Percentiles rank a stretch among this genome's conserved stretches.
phyloP scores from a whole-genome alignment of 1,284 basidiomycete genomes.

The Cutaneotrichosporon mucoides region DNA sequence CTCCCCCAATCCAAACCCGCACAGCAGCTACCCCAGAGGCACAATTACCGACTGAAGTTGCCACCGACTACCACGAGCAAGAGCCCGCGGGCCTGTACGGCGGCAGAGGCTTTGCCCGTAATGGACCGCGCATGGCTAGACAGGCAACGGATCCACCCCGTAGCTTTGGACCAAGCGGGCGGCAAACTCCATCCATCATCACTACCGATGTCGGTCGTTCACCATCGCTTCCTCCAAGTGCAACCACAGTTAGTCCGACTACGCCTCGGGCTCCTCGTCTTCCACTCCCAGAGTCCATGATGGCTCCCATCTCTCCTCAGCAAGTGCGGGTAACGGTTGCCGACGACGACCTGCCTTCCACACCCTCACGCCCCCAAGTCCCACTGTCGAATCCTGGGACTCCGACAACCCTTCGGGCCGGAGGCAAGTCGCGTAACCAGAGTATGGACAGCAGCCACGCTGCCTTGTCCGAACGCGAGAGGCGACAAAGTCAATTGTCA shows the following conservation, averaged over 20 bases:
- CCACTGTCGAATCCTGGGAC: neutral
- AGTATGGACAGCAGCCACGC: slow-evolving; percentile 2
- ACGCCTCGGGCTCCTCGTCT: slow-evolving; percentile 7
- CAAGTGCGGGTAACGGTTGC: neutral
- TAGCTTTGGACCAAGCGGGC: neutral
- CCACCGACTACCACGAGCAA: slow-evolving; percentile 7
- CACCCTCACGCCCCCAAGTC: neutral
- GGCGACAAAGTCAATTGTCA: slow-evolving; percentile 35
- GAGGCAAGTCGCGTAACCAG: neutral
- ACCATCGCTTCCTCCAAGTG: slow-evolving; percentile 10
- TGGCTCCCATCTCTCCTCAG: slow-evolving; percentile 2
- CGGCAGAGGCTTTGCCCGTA: slow-evolving; percentile 31
- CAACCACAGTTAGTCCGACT: slow-evolving; percentile 5
- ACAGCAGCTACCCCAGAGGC: slow-evolving; percentile 41
- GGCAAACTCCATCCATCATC: slow-evolving; percentile 2
- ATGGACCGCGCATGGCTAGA: slow-evolving; percentile 29
- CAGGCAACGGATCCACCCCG: slow-evolving; percentile 5
- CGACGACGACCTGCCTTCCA: slow-evolving; percentile 6
- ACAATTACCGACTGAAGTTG: slow-evolving; percentile 19
- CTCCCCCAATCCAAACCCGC: slow-evolving; percentile 43
- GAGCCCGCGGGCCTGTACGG: slow-evolving; percentile 14
- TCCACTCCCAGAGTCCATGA: slow-evolving; percentile 2
- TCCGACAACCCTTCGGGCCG: neutral
- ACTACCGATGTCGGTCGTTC: slow-evolving; percentile 5
- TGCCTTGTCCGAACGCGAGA: slow-evolving; percentile 25